phyloP scores from a whole-genome alignment of 2,329 filamentous ascomycete genomes.

The Penicillium griseofulvum region DNA sequence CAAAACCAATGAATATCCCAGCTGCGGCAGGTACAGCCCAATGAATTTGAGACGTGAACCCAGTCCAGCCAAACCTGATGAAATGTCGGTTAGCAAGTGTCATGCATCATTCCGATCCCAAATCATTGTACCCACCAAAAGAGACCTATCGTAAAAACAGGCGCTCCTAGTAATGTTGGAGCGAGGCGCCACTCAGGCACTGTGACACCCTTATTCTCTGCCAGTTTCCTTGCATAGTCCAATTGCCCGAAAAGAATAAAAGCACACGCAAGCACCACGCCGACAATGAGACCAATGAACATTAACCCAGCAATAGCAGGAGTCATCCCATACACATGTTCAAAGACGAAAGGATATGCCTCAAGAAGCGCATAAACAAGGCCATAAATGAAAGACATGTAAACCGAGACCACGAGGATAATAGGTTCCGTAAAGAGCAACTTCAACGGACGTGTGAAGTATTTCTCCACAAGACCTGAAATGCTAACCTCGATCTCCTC shows the following conservation, averaged over 20 bases:
- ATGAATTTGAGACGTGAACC: slow-evolving; percentile 24
- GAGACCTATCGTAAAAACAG: slow-evolving; percentile 32
- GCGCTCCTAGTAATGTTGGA: slow-evolving; percentile 27
- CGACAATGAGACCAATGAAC: slow-evolving; percentile 31
- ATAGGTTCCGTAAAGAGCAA: slow-evolving; percentile 40
- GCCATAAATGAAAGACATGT: slow-evolving; percentile 35
- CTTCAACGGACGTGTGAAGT: slow-evolving; percentile 43
- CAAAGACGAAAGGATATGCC: slow-evolving; percentile 32
- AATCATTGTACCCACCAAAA: slow-evolving; percentile 29
- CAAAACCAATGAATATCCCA: slow-evolving; percentile 28
- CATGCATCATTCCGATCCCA: background rate
- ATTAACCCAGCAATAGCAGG: slow-evolving; percentile 29
- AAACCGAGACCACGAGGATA: slow-evolving; percentile 31
- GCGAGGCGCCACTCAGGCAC: slow-evolving; percentile 31
- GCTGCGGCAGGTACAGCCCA: slow-evolving; percentile 26
- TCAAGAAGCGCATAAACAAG: slow-evolving; percentile 28
- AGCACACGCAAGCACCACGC: slow-evolving; percentile 13
- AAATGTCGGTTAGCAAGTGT: background rate
- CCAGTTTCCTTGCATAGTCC: slow-evolving; percentile 24
- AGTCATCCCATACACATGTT: slow-evolving; percentile 28
- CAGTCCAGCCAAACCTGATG: slow-evolving; percentile 32
- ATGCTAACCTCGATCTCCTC: slow-evolving; percentile 51
- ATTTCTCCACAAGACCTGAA: slow-evolving; percentile 44
- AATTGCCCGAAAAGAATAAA: slow-evolving; percentile 28
- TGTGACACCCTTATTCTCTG: slow-evolving; percentile 18